phyloP scores from a whole-genome alignment of 2,329 filamentous ascomycete species.

The Nemania sp. region DNA sequence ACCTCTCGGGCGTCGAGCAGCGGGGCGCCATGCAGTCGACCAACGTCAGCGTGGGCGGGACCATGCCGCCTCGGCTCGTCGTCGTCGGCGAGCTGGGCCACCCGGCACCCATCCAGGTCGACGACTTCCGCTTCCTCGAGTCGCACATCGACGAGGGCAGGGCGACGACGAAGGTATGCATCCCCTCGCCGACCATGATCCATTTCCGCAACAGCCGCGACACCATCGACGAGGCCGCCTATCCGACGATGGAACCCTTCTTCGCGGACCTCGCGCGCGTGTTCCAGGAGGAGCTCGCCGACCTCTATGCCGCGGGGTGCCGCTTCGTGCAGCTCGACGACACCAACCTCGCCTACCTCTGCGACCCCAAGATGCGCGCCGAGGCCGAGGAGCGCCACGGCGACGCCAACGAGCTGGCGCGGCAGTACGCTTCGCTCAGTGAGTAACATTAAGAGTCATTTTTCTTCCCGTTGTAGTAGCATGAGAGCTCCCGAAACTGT shows the following conservation, averaged over 20 bases:
- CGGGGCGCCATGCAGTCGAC: constrained; percentile 51
- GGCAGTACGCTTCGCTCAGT: constrained; percentile 58
- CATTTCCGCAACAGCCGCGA: constrained; percentile 62
- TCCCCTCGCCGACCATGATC: constrained; percentile 63
- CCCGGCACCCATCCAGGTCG: constrained; percentile 58
- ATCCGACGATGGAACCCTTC: constrained; percentile 59
- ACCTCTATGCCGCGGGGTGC: constrained; percentile 56
- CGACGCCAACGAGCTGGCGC: constrained; percentile 52
- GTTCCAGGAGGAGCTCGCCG: constrained; percentile 59
- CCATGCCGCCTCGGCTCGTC: constrained; percentile 57
- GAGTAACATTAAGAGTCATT: too few relatives aligned
- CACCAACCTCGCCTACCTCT: constrained; percentile 64
- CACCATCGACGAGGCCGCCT: constrained; percentile 55
- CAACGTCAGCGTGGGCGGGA: constrained; percentile 52
- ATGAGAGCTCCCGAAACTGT: too few relatives aligned
- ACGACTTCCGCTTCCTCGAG: constrained; percentile 60
- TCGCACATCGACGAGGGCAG: constrained; percentile 48
- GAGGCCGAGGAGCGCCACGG: constrained; percentile 57
- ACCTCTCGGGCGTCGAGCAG: constrained; percentile 57
- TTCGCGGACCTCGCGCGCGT: constrained; percentile 60
- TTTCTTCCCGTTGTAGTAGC: too few relatives aligned
- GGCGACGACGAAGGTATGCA: constrained; percentile 58
- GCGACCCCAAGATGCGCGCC: constrained; percentile 59
- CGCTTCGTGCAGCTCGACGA: constrained; percentile 63
- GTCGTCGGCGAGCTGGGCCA: constrained; percentile 60